Percentiles rank a stretch among this genome's conserved stretches.
Conservation (phyloP, 768 basidiomycete species). For the Coprinellus micaceus region DNA sequence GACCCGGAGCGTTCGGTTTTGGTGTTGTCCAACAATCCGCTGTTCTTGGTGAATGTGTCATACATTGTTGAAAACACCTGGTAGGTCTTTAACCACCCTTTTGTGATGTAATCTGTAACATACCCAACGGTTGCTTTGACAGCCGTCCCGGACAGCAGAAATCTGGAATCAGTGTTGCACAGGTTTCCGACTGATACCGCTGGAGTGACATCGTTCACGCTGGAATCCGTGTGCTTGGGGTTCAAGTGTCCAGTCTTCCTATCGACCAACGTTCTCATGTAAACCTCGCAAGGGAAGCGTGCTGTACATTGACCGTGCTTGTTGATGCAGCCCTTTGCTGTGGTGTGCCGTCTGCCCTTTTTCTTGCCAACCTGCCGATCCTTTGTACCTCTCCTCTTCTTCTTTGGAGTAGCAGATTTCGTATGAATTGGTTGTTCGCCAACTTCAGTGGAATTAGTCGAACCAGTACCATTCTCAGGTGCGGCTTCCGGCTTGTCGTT, state of each 20-base stretch:
- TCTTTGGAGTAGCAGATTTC: constrained; percentile 12
- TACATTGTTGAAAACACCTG: constrained; percentile 9
- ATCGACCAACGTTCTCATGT: constrained; percentile 23
- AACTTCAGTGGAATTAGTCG: too few species aligned
- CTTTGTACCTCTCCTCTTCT: not conserved
- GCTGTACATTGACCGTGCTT: constrained; percentile 29
- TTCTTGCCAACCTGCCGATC: too few species aligned
- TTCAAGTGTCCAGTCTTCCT: constrained; percentile 20
- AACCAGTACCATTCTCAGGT: too few species aligned
- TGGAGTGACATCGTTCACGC: constrained; percentile 30
- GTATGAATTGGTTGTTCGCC: not conserved
- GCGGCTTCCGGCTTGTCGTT: too few species aligned
- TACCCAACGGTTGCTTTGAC: constrained; percentile 30
- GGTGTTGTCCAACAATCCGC: too few species aligned
- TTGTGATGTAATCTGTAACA: constrained; percentile 37
- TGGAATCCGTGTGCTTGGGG: constrained; percentile 28
- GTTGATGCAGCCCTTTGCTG: constrained; percentile 20
- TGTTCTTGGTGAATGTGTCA: too few species aligned
- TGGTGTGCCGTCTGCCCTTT: constrained; percentile 3
- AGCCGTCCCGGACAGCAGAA: constrained; percentile 32
- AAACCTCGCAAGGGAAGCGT: constrained; percentile 27
- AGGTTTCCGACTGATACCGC: constrained; percentile 25
- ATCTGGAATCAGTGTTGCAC: constrained; percentile 34
- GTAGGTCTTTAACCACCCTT: constrained; percentile 29
- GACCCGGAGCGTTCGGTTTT: not conserved